A percentile compares a stretch with the other conserved stretches of the same genome.
Conservation (phyloP, 2,329 filamentous ascomycete genomes). For the Calonectria pseudoturangicola region DNA sequence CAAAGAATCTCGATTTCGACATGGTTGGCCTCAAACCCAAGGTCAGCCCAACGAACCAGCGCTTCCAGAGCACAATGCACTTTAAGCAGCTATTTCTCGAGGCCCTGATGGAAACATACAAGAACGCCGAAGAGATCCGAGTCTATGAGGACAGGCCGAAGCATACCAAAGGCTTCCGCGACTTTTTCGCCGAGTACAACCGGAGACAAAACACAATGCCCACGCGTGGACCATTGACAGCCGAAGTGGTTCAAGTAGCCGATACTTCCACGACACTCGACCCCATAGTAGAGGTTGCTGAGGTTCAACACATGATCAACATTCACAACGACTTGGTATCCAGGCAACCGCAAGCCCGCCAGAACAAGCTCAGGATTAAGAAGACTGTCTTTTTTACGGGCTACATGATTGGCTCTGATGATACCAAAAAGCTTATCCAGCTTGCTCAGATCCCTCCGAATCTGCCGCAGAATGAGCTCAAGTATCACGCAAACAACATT, state of each 20-base stretch:
- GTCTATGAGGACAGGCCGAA: constrained; percentile 81
- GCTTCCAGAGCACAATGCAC: constrained; percentile 87
- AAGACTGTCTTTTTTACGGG: constrained; percentile 94
- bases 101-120: constrained; percentile 90
- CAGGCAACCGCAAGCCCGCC: constrained; percentile 58
- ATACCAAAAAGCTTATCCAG: constrained; percentile 82
- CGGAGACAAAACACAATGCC: constrained; percentile 68
- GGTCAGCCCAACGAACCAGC: constrained; percentile 86
- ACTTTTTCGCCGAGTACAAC: constrained; percentile 89
- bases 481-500: constrained; percentile 91
- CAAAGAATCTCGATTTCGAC: constrained; percentile 89
- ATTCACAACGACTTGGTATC: constrained; percentile 80
- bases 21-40: constrained; percentile 91
- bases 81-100: constrained; percentile 94
- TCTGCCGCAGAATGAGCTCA: constrained; percentile 81
- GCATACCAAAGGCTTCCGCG: constrained; percentile 87
- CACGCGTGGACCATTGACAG: constrained; percentile 78
- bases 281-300: constrained; percentile 85
- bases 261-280: constrained; percentile 85
- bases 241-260: constrained; percentile 90
- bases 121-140: constrained; percentile 86
- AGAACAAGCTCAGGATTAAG: constrained; percentile 80
- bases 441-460: constrained; percentile 79
- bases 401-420: constrained; percentile 85
- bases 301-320: constrained; percentile 93